These are phyloP conservation scores for Euphorbia corollata DNA, from an alignment of 441 rosid genomes.

Conservation along the genomic window DNA sequence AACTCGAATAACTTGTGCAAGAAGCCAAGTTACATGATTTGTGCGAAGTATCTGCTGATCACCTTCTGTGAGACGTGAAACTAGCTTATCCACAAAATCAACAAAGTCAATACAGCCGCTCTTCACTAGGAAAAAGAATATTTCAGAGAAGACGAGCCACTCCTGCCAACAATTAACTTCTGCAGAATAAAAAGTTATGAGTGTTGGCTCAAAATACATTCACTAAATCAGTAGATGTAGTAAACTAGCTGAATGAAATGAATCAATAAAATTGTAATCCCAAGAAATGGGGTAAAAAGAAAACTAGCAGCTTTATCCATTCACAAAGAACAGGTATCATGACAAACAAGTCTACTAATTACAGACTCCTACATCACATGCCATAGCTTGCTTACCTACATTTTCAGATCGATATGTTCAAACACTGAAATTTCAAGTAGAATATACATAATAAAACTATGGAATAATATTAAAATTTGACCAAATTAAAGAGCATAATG, in stretches of 20 bases:
- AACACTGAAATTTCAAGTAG: background rate
- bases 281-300: background rate
- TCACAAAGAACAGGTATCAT: constrained; percentile 4
- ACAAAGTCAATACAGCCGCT: constrained; percentile 93
- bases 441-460: background rate
- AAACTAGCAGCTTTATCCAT: constrained; percentile 1
- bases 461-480: background rate
- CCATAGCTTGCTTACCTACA: background rate
- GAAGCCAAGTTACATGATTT: constrained; percentile 96
- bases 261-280: background rate
- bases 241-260: constrained; percentile 7
- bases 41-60: constrained; percentile 81
- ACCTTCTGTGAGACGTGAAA: constrained; percentile 57
- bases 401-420: background rate
- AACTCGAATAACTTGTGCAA: constrained; percentile 78
- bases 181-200: constrained; percentile 31
- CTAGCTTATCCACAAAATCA: constrained; percentile 92
- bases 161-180: constrained; percentile 97
- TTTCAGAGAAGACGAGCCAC: constrained; percentile 95
- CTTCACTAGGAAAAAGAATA: constrained; percentile 75
- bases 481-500: constrained; percentile 4
- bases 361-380: background rate
- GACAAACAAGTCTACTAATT: constrained; percentile 5
- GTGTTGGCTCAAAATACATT: constrained; percentile 1
- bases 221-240: background rate